Base-by-base conservation (phyloP, 2,329 filamentous ascomycete species). In the Hirsutella minnesotensis region DNA sequence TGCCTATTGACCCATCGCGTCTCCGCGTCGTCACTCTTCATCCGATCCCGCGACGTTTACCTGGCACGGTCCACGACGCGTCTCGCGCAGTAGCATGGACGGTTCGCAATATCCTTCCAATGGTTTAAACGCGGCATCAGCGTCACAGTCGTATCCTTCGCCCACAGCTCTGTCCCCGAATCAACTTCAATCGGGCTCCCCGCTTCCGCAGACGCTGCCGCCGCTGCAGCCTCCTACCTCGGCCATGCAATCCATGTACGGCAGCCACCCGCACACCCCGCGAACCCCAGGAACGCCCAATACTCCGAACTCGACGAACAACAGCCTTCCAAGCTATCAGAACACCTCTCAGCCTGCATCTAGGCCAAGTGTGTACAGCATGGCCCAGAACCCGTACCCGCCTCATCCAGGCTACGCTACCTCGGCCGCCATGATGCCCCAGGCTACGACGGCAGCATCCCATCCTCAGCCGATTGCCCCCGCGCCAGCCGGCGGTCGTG, bases 391-490 rank as follows among this genome's bases (percentile, higher is more conserved):
- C 55, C 75, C 76, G 50, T 72, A 69, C 49, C 71, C 70, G 46
- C 65, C 67, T 35, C 70, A 71, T 46, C 71, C 71, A 57, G 67
- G 61, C 9, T 81, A 80, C 56, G 67, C 68, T 31, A 70, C 72
- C 9, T 73, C 75, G 7, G 68, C 68, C 39, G 66, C 67, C 40
- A 81, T 84, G 73, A 72, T 85, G 66, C 74, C 80, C 38, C 79
- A 83, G 60, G 66, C 79, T 20, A 79, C 80, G 10, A 73, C 75
- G 39, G 71, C 81, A 37, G 73, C 80, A 52, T 77, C 79, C 42
- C 83, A 86, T 59, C 82, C 81, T 38, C 83, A 86, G 62, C 79
- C 81, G 29, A 85, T 87, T 56, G 83, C 83, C 36, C 83, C 83
- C 15, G 83, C 83, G 35, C 82, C 83, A 39, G 65, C 61, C 46